Base-by-base conservation (phyloP, 2,329 filamentous ascomycete genomes). In the Curvularia verruculosa region DNA sequence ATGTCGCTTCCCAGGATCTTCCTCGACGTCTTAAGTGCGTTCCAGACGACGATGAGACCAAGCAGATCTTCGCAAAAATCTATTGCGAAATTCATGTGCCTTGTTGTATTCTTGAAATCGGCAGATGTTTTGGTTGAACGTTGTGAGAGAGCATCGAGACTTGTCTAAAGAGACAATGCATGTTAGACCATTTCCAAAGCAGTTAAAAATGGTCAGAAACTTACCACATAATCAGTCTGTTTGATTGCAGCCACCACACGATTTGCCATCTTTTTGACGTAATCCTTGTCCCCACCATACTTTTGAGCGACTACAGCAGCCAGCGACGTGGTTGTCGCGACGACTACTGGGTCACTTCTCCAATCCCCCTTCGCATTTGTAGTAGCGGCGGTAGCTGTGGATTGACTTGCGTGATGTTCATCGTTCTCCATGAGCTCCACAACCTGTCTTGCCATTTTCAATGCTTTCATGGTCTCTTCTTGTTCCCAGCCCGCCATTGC, bases 291-390 rank as follows among this genome's bases (percentile, higher is more conserved):
- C 29, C 62, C 72, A 43, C 78, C 63, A 40, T 78, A 68, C 55
- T 68, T 72, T 49, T 75, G 71, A 3, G 76, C 77, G 43, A 74
- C 67, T 5, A 78, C 70, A 26, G 79, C 79, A 18, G 76, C 72
- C 66, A 82, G 59, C 64, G 80, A 79, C 5, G 81, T 66, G 49
- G 78, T 76, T 26, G 77, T 57, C n/a, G 76, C 80, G 31, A 82
- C 68, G 3, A 79, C 72, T 3, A 68, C 65, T 1, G 79, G 77
- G 43, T 68, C 62, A 7, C 67, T 54, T 41, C 67, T 66, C 47
- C 58, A 60, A 24, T 70, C 53, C 53, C 68, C 50, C 73, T 70
- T 4, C n/a, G 48, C 23, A 24, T 21, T 15, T 43, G 6, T 56
- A 57, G 21, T 2, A 18, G 15, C 18, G 3, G 10, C 12, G 58